These are phyloP conservation scores for Helotiales sp. DNA, from an alignment of 2,329 filamentous ascomycete genomes.

Conservation along the genomic window DNA sequence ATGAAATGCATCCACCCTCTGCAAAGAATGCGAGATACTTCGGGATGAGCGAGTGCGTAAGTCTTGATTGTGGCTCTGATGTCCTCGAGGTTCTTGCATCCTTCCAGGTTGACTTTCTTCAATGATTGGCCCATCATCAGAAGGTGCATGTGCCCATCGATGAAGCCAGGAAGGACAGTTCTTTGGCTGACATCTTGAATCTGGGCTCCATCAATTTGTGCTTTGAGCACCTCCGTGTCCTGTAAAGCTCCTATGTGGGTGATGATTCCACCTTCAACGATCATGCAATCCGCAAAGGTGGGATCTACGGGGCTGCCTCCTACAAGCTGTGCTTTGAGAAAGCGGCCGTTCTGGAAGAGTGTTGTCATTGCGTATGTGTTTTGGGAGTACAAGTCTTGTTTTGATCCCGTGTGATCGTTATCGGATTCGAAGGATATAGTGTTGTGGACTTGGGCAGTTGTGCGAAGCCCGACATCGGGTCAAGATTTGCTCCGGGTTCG, in stretches of 20 bases:
- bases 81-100: constrained; percentile 53
- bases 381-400: not conserved
- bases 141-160: constrained; percentile 64
- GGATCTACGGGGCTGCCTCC: not conserved
- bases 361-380: not conserved
- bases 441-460: not conserved
- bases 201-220: constrained; percentile 8
- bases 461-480: not conserved
- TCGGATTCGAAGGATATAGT: not conserved
- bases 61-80: constrained; percentile 53
- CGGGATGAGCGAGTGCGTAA: constrained; percentile 52
- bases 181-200: constrained; percentile 47
- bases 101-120: constrained; percentile 54
- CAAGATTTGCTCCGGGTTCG: not conserved
- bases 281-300: constrained; percentile 48
- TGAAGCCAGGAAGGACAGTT: constrained; percentile 58
- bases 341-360: not conserved
- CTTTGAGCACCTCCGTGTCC: constrained; percentile 39
- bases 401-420: not conserved
- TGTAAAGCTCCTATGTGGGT: constrained; percentile 38
- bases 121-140: constrained; percentile 60
- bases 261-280: constrained; percentile 56
- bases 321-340: not conserved
- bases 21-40: constrained; percentile 54
- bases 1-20: constrained; percentile 62